Evolutionary conservation across 2,329 filamentous ascomycete species (phyloP).

Genomic region (Xylariales sp.): DNA sequence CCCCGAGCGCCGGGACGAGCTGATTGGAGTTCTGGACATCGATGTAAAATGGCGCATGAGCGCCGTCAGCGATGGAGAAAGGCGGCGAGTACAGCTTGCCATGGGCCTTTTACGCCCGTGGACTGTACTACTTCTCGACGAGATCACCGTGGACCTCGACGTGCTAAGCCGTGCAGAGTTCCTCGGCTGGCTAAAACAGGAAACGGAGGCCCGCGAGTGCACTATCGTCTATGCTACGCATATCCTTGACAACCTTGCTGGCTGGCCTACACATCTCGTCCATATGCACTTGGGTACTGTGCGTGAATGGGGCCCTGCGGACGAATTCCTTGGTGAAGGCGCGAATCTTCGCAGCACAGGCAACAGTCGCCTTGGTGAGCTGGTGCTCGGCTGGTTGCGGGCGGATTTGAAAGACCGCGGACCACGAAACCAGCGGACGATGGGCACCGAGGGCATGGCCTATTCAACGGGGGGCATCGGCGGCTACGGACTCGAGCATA

Average conservation of each 20-base stretch:
- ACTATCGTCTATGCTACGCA: slow-evolving; percentile 98
- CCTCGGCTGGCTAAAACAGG: slow-evolving; percentile 83
- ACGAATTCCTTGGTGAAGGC: slow-evolving; percentile 71
- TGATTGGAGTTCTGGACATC: slow-evolving; percentile 89
- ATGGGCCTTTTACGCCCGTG: slow-evolving; percentile 96
- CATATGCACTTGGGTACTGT: slow-evolving; percentile 93
- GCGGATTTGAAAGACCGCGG: slow-evolving; percentile 83
- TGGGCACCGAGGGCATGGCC: slow-evolving; percentile 72
- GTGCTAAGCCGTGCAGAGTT: slow-evolving; percentile 87
- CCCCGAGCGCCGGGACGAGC: slow-evolving; percentile 83
- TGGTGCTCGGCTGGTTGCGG: slow-evolving; percentile 89
- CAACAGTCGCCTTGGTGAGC: slow-evolving; percentile 85
- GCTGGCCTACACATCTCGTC: slow-evolving; percentile 94
- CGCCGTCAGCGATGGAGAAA: slow-evolving; percentile 91
- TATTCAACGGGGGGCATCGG: slow-evolving; percentile 66
- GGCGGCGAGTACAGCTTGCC: slow-evolving; percentile 89
- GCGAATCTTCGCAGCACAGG: slow-evolving; percentile 61
- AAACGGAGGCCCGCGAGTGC: slow-evolving; percentile 84
- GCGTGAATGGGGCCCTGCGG: slow-evolving; percentile 84
- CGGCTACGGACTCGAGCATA: slow-evolving; percentile 68
- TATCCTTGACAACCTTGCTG: slow-evolving; percentile 92
- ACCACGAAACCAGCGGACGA: slow-evolving; percentile 71
- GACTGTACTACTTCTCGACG: slow-evolving; percentile 90
- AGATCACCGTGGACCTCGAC: slow-evolving; percentile 97
- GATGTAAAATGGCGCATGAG: slow-evolving; percentile 96